Percentiles rank a stretch among this genome's conserved stretches.
These are phyloP conservation scores for Populus ilicifolia DNA, from an alignment of 345 rosid species.

Conservation along the genomic window DNA sequence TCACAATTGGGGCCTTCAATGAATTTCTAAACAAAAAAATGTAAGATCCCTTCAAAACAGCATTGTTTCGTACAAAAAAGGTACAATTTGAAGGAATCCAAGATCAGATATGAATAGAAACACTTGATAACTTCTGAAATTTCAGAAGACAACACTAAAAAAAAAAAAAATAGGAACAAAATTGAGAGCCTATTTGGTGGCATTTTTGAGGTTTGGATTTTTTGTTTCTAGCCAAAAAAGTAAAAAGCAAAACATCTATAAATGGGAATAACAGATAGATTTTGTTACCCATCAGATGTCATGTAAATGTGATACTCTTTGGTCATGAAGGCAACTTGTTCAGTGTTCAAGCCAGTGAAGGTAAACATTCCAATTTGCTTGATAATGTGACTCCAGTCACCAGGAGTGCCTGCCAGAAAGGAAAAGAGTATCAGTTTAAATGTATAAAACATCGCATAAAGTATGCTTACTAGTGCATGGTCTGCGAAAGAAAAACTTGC, in stretches of 20 bases:
- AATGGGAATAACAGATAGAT: neutral
- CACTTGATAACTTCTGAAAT: too few relatives aligned
- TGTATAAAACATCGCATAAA: too few relatives aligned
- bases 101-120: too few relatives aligned
- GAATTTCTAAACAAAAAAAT: too few relatives aligned
- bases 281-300: constrained; percentile 26
- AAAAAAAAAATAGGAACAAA: too few relatives aligned
- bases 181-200: too few relatives aligned
- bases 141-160: too few relatives aligned
- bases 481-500: too few relatives aligned
- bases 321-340: constrained; percentile 28
- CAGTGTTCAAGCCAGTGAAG: constrained; percentile 24
- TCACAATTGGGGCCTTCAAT: too few relatives aligned
- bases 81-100: too few relatives aligned
- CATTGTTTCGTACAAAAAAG: too few relatives aligned
- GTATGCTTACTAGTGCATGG: neutral
- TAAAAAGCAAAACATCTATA: neutral
- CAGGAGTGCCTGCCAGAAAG: constrained; percentile 19
- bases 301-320: constrained; percentile 28
- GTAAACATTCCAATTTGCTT: constrained; percentile 32
- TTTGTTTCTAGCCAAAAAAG: neutral
- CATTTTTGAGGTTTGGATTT: neutral
- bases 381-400: constrained; percentile 26
- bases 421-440: neutral
- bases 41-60: too few relatives aligned